Conservation (phyloP, 306 rosid genomes). For the Cyclanthera cordifolia region DNA sequence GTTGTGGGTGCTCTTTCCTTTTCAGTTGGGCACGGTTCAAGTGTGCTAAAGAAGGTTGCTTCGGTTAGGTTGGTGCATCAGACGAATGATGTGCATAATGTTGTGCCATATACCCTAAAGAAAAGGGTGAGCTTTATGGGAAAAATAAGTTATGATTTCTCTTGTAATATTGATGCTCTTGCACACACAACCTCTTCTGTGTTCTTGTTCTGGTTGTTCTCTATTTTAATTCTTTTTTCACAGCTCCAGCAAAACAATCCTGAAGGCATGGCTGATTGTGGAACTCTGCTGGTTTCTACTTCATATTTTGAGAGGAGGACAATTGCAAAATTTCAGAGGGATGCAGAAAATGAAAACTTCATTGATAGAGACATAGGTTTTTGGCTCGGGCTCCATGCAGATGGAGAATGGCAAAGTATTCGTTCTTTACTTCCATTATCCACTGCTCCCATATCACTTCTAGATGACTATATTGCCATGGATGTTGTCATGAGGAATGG, state of each 20-base stretch:
- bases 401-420: conserved; percentile 63
- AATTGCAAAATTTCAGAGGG: conserved; percentile 52
- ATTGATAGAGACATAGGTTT: conserved; percentile 67
- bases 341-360: conserved; percentile 26
- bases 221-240: conserved; percentile 7
- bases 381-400: conserved; percentile 55
- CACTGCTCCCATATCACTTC: conserved; percentile 57
- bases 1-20: conserved; percentile 81
- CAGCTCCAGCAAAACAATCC: conserved; percentile 42
- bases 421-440: conserved; percentile 83
- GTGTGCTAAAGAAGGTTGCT: conserved; percentile 55
- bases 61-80: conserved; percentile 61
- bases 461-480: conserved; percentile 59
- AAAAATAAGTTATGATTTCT: not conserved
- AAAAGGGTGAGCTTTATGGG: conserved; percentile 39
- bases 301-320: conserved; percentile 73
- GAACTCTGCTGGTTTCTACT: conserved; percentile 55
- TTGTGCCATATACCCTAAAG: conserved; percentile 49
- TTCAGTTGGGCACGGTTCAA: conserved; percentile 67
- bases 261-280: conserved; percentile 34
- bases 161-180: conserved; percentile 4
- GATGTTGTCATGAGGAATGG: conserved; percentile 87
- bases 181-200: not conserved
- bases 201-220: not conserved
- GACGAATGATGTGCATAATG: conserved; percentile 35